Base-by-base conservation (phyloP, 805 yeast species). In the Lachancea meyersii region DNA sequence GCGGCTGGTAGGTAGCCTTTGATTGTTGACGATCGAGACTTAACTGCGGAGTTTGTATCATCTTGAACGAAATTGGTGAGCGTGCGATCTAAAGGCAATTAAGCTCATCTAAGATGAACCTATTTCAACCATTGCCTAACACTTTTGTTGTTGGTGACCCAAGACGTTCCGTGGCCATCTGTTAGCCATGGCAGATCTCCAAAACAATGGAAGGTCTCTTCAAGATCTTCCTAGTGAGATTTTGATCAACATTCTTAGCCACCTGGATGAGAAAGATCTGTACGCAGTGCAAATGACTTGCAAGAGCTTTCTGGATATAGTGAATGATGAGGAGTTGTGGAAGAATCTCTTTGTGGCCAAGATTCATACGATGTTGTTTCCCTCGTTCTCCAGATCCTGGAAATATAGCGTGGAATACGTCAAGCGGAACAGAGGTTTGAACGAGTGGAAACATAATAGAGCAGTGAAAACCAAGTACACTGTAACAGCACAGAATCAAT, bases 261-360 rank as follows among this genome's bases (percentile, higher is more conserved):
- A 65, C 41, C 46, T 67, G 17, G 70, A 65, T 13, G 65, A 66
- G 23, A 48, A 54, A 20, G 72, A 69, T 46, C 54, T 69, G 16
- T 43, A 52, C 32, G 52, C 52, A 19, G 48, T 68, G 30, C 60
- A 64, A 26, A 57, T 54, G 38, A 54, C 68, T 3, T 63, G 67
- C 36, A 53, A 44, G 7, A 40, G 44, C 1, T 54, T 69, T 20
- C 41, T 58, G 21, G 47, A 49, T 9, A 45, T 69, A 16, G 58
- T 68, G 19, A 61, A 60, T 40, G 67, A 69, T 48, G 68, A 68
- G 34, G 74, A 69, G 45, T 49, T 69, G 8, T 69, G 73, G 74
- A 68, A 67, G 48, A 61, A 59, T 41, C 50, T 68, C 28, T 66
- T 69, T 43, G 46, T 54, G 10, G 50, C 63, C 20, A 56, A 52